These are phyloP conservation scores for Citrus sp. DNA, from an alignment of 345 rosid species.

Conservation along the genomic window DNA sequence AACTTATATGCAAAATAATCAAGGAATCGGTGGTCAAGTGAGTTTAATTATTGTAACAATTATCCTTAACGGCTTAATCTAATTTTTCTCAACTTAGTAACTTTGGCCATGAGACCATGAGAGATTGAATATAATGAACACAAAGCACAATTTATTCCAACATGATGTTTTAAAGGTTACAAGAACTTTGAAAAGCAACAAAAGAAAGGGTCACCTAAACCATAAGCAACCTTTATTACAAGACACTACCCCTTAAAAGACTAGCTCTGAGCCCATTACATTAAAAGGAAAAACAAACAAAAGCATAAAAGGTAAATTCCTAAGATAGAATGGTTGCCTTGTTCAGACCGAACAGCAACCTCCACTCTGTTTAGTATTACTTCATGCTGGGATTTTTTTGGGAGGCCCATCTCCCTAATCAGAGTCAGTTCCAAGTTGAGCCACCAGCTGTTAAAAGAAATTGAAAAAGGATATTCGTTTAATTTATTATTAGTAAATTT, in stretches of 20 bases:
- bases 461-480: not conserved
- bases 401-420: not conserved
- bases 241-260: not conserved
- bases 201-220: not conserved
- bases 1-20: not conserved
- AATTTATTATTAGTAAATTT: not conserved
- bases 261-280: not conserved
- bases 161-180: not conserved
- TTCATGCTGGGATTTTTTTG: not conserved
- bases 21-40: not conserved
- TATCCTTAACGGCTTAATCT: no score
- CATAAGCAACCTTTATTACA: not conserved
- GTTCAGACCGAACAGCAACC: not conserved
- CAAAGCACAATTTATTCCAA: not conserved
- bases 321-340: not conserved
- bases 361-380: not conserved
- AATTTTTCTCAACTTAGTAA: no score
- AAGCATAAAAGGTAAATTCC: not conserved
- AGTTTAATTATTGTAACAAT: no score
- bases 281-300: not conserved
- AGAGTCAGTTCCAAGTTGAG: slow-evolving; percentile 4
- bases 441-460: slow-evolving; percentile 4
- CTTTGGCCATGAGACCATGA: not conserved
- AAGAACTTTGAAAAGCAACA: not conserved
- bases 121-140: not conserved